Evolutionary conservation across 805 yeast genomes (phyloP), one percentile per base, ranked within the genome.

Genomic region (Starmerella stigmatis): DNA sequence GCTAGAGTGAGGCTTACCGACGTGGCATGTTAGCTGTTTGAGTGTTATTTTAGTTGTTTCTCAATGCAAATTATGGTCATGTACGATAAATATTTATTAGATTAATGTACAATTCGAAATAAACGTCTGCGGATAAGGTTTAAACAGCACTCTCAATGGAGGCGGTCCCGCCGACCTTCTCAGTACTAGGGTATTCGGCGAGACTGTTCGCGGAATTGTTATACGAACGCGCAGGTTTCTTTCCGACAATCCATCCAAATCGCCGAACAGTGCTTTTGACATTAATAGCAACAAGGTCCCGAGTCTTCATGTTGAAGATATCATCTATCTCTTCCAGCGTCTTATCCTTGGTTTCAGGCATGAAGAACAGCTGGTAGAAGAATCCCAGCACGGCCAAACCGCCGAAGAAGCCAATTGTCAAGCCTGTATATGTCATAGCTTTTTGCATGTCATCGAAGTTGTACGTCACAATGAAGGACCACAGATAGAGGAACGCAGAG

Each of bases 281-380:
- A 23, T 50, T 50, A 5, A n/a, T 7, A 2, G 45, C 46, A 7
- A 65, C 64, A 20, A 67, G 54, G 8, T 57, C 51, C 16, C 56
- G 30, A 1, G 81, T 68, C 21, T 76, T 67, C 57, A 65, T 71
- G 43, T 69, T 62, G 65, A 77, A 78, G 39, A 78, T 65, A 41
- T 73, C 78, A 57, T 79, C 86, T 48, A 79, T 74, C 63, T 79
- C 85, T 64, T 79, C 86, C 59, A 79, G 69, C 12, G 85, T 76
- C 64, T 73, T 75, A 55, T 74, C 79, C 64, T 78, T 79, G 28
- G 86, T 79, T 64, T 80, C 86, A 30, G 81, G 83, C 73, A 78
- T 76, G 63, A 76, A 74, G 50, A 76, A 58, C 45, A 60, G 46
- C 49, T 59, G 63, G 50, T 60, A 60, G 41, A 59, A 37, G 50